Evolutionary conservation across 2,329 filamentous ascomycete genomes (phyloP), one percentile per base, ranked within the genome.

Genomic region (Nectriaceae sp.): DNA sequence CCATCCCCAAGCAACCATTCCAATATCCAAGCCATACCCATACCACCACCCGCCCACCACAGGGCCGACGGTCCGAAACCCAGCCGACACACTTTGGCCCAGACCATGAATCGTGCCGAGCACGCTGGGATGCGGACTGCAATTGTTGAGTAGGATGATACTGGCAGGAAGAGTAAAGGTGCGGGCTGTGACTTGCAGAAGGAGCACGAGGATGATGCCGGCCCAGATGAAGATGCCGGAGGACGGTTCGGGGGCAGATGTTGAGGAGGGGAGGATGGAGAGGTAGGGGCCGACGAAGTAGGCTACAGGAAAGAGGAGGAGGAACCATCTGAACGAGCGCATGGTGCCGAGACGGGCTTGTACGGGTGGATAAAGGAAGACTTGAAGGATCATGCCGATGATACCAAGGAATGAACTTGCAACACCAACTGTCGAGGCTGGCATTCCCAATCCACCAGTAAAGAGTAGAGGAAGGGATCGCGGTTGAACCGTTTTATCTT

Each of bases 221-320:
- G 35, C 45, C 55, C 55, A 58, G 41, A 58, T 51, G 19, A 45
- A 56, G 11, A 35, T 10, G 2, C 55, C 55, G 3, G 53, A 56
- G 3, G 53, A 49, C 1, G 53, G 44, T 6, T 47, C 47, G 2
- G 53, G 53, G 3, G 55, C 40, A 4, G 50, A 24, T 3, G 53
- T 55, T 3, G 51, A 26, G 2, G 55, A 58, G 6, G 55, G 55
- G 5, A 61, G 66, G 13, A 88, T 70, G 0, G 84, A 77, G 13
- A 90, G 76, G 59, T 85, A 88, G 0, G 87, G 87, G 10, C 84
- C 82, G 2, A 88, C 69, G 15, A 82, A 72, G 63, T 90, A 90
- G 1, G 85, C 83, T 3, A 86, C 46, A 0, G 87, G 83, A 48
- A 89, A 90, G 8, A 89, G 74, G 8, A 82, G 75, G 1, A 89